Evolutionary conservation across 2,329 filamentous ascomycete genomes (phyloP), one percentile per base, ranked within the genome.

Genomic region (Claviceps africana): DNA sequence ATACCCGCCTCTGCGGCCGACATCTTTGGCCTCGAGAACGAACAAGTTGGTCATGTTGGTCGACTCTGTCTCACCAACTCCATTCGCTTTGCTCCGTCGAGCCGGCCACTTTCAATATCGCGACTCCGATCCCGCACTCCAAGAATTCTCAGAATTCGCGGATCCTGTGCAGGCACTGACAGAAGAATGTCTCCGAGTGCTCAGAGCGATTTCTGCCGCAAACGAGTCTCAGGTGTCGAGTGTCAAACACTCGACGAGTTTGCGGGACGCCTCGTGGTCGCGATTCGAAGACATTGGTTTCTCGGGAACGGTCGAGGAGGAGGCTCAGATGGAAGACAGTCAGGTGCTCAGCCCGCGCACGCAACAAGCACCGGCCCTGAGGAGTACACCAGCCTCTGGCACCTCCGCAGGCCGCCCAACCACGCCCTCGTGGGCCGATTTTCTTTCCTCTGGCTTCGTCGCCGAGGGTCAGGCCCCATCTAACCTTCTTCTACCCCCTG

Each of bases 391-490:
- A 17, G 77, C 79, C 6, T 87, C 87, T 10, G 79, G 79, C n/a
- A 76, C 76, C 44, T 80, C 84, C 53, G 68, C 85, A 46, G 88
- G 79, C 37, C 79, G 93, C 53, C 93, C 93, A 1, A 97, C 89
- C 0, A 98, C 93, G 1, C 93, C 93, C 1, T 97, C 93, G 0
- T 98, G 93, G 93, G 93, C 93, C 3, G 93, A 98, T 65, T 98
- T 98, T 65, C 76, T 98, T 53, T 95, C 89, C 1, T 88, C 89
- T 43, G 93, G 93, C 1, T 98, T 98, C 62, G 75, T 85, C 22
- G 89, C 96, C 58, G 82, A 84, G 54, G 77, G 76, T n/a, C 71
- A 77, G n/a, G 75, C 75, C 56, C 73, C 76, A 30, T 72, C 81
- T 1, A 85, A 85, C 49, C 70, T 94, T 47, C 72, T 96, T 28